phyloP scores from a whole-genome alignment of 2,329 filamentous ascomycete genomes.

The Alternaria tenuissima region DNA sequence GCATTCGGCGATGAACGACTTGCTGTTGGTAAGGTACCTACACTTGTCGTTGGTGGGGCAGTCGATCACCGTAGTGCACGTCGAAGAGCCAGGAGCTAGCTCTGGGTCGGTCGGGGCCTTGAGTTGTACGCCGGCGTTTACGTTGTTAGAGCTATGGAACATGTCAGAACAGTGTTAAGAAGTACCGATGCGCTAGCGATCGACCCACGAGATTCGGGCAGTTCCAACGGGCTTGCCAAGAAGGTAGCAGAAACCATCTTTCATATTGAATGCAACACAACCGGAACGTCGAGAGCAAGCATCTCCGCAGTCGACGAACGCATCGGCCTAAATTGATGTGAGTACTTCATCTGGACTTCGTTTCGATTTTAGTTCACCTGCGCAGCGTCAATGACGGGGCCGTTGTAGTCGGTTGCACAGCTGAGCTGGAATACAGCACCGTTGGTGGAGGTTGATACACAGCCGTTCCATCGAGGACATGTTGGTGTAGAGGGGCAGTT shows the following conservation, averaged over 20 bases:
- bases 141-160: not conserved
- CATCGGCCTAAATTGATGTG: conserved; percentile 8
- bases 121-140: conserved; percentile 7
- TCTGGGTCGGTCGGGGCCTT: conserved; percentile 2
- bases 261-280: conserved; percentile 20
- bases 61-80: conserved; percentile 6
- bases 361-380: not conserved
- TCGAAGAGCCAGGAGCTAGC: conserved; percentile 4
- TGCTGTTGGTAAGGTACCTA: conserved; percentile 4
- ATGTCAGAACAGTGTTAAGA: not conserved
- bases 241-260: conserved; percentile 22
- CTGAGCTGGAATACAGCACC: conserved; percentile 19
- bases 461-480: conserved; percentile 21
- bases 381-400: conserved; percentile 10
- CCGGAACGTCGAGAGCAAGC: conserved; percentile 9
- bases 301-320: conserved; percentile 19
- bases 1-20: conserved; percentile 12
- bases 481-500: conserved; percentile 11
- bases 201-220: conserved; percentile 9
- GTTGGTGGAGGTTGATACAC: conserved; percentile 14
- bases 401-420: conserved; percentile 19
- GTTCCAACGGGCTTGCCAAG: conserved; percentile 12
- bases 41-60: conserved; percentile 17
- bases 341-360: not conserved
- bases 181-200: not conserved